Percentiles rank a stretch among this genome's conserved stretches.
These are phyloP conservation scores for Lactarius quietus DNA, from an alignment of 768 basidiomycete species.

Conservation along the genomic window DNA sequence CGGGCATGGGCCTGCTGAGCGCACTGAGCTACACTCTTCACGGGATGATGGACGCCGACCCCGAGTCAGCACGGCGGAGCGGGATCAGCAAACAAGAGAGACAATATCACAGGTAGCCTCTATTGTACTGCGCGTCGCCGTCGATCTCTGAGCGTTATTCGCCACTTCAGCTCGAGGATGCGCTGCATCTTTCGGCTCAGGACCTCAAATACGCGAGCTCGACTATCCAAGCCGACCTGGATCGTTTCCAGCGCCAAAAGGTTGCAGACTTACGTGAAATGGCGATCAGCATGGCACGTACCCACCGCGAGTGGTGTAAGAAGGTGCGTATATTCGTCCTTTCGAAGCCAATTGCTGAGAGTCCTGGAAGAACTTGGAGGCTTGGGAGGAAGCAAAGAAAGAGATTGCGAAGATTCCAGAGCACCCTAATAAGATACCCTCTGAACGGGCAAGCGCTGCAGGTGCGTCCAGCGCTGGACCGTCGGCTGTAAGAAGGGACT, in stretches of 20 bases:
- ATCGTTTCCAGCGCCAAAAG: slow-evolving; percentile 98
- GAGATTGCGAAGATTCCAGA: slow-evolving; percentile 89
- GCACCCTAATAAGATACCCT: slow-evolving; percentile 74
- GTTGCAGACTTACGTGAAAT: slow-evolving; percentile 95
- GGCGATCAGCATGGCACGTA: slow-evolving; percentile 84
- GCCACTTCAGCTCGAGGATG: slow-evolving; percentile 79
- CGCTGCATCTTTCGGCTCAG: slow-evolving; percentile 84
- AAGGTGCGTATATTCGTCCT: slow-evolving; percentile 54
- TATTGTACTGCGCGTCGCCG: background rate
- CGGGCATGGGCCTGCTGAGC: slow-evolving; percentile 83
- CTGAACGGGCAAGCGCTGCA: slow-evolving; percentile 34
- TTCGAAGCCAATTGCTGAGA: slow-evolving; percentile 3
- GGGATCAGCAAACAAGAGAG: slow-evolving; percentile 93
- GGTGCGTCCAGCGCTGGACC: slow-evolving; percentile 13
- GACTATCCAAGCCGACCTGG: slow-evolving; percentile 95
- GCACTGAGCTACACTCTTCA: slow-evolving; percentile 93
- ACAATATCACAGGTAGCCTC: slow-evolving; percentile 82
- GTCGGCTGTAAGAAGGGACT: slow-evolving; percentile 54
- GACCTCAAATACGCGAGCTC: slow-evolving; percentile 96
- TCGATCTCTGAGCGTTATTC: slow-evolving; percentile 13
- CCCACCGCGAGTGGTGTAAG: slow-evolving; percentile 95
- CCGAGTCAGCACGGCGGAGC: slow-evolving; percentile 90
- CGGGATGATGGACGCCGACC: slow-evolving; percentile 99
- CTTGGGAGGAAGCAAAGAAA: slow-evolving; percentile 94
- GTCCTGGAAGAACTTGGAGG: slow-evolving; percentile 77